Evolutionary conservation across 768 basidiomycete species (phyloP).

Genomic region (Tylopilus balloui): DNA sequence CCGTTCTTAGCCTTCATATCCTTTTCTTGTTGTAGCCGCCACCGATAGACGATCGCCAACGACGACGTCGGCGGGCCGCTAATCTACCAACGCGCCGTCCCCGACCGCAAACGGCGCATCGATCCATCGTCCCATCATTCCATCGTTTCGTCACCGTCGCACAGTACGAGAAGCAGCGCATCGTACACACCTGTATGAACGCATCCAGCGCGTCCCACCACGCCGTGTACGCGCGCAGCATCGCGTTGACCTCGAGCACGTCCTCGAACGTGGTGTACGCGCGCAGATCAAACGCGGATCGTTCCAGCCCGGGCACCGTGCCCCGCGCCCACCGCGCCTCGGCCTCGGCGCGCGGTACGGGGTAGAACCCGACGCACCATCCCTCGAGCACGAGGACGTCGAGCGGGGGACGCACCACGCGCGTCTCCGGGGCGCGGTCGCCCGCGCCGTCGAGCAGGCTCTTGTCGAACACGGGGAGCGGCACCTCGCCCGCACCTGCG

Average conservation of each 20-base stretch:
- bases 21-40: conserved; percentile 89
- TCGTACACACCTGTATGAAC: conserved; percentile 57
- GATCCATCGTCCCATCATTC: too few relatives aligned
- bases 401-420: conserved; percentile 45
- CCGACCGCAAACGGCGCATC: not conserved
- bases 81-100: conserved; percentile 29
- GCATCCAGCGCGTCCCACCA: conserved; percentile 71
- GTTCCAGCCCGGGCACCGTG: conserved; percentile 23
- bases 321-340: conserved; percentile 46
- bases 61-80: conserved; percentile 33
- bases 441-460: conserved; percentile 76
- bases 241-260: conserved; percentile 59
- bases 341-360: conserved; percentile 49
- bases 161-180: too few relatives aligned
- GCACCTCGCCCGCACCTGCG: conserved; percentile 26
- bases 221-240: conserved; percentile 52
- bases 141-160: too few relatives aligned
- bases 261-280: conserved; percentile 45
- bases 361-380: conserved; percentile 89
- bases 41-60: conserved; percentile 66
- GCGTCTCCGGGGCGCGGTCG: conserved; percentile 55
- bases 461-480: conserved; percentile 86
- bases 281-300: conserved; percentile 28
- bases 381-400: conserved; percentile 93
- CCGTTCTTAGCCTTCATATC: conserved; percentile 82